These are phyloP conservation scores for Paracorniculantispora psalliotae DNA, from an alignment of 2,329 filamentous ascomycete genomes.

Conservation along the genomic window DNA sequence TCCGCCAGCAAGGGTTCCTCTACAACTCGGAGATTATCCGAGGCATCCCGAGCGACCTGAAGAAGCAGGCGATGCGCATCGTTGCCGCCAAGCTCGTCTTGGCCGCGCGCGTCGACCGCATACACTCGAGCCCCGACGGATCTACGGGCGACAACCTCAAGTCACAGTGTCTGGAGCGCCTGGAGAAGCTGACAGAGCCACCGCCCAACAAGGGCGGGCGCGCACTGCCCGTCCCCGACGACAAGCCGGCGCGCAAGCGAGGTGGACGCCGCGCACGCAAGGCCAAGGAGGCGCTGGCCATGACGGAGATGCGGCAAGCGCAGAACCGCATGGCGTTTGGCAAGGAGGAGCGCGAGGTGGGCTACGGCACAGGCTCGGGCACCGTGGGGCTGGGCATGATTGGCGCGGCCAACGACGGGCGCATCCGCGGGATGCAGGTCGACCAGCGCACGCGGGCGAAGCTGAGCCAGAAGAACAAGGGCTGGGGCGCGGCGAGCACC, in stretches of 20 bases:
- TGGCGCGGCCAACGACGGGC: slow-evolving; percentile 80
- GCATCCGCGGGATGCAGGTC: slow-evolving; percentile 81
- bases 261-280: slow-evolving; percentile 86
- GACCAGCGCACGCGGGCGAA: slow-evolving; percentile 92
- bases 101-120: slow-evolving; percentile 85
- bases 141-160: slow-evolving; percentile 78
- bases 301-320: slow-evolving; percentile 93
- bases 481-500: slow-evolving; percentile 75
- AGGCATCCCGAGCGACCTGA: slow-evolving; percentile 77
- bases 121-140: slow-evolving; percentile 76
- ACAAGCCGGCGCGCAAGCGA: slow-evolving; percentile 89
- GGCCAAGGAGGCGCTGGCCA: slow-evolving; percentile 92
- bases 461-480: slow-evolving; percentile 89
- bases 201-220: slow-evolving; percentile 83
- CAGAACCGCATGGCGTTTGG: slow-evolving; percentile 96
- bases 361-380: slow-evolving; percentile 79
- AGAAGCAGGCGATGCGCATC: slow-evolving; percentile 91
- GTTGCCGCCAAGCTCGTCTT: slow-evolving; percentile 89
- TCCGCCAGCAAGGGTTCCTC: slow-evolving; percentile 87
- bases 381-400: slow-evolving; percentile 95
- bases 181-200: slow-evolving; percentile 90
- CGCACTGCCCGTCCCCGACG: slow-evolving; percentile 86
- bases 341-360: slow-evolving; percentile 90
- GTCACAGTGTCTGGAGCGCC: slow-evolving; percentile 73
- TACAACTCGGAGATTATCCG: slow-evolving; percentile 89